Evolutionary conservation across 805 yeast genomes (phyloP).

Genomic region (Allodekkera sacchari): DNA sequence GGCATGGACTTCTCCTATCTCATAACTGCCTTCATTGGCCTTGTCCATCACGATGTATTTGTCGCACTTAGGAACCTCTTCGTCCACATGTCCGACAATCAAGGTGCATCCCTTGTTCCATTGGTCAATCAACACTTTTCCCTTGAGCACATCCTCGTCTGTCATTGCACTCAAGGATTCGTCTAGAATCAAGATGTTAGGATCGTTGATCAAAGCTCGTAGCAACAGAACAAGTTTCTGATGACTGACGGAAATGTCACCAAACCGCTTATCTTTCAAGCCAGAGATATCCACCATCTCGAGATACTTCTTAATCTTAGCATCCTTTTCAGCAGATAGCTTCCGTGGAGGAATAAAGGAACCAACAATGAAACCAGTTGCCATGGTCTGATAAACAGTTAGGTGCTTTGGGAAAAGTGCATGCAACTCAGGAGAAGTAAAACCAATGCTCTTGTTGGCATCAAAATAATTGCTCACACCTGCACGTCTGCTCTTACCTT

Average conservation of each 20-base stretch:
- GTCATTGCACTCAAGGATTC: slow-evolving; percentile 94
- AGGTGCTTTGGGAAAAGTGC: slow-evolving; percentile 63
- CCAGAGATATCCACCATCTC: slow-evolving; percentile 35
- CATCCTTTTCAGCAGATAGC: slow-evolving; percentile 29
- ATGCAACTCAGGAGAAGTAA: slow-evolving; percentile 88
- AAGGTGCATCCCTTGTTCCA: slow-evolving; percentile 63
- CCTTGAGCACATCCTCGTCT: slow-evolving; percentile 44
- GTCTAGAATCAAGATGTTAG: slow-evolving; percentile 73
- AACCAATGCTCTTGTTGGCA: slow-evolving; percentile 72
- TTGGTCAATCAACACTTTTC: slow-evolving; percentile 41
- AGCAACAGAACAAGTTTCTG: slow-evolving; percentile 74
- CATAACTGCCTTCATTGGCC: slow-evolving; percentile 23
- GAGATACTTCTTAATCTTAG: slow-evolving; percentile 36
- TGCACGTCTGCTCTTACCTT: slow-evolving; percentile 61
- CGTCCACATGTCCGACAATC: slow-evolving; percentile 73
- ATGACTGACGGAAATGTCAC: slow-evolving; percentile 52
- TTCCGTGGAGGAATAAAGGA: slow-evolving; percentile 43
- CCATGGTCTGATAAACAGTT: slow-evolving; percentile 47
- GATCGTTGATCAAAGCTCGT: slow-evolving; percentile 71
- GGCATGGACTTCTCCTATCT: slow-evolving; percentile 19
- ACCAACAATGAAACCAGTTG: slow-evolving; percentile 73
- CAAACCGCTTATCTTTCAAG: slow-evolving; percentile 34
- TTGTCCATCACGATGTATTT: slow-evolving; percentile 31
- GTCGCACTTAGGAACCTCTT: slow-evolving; percentile 73
- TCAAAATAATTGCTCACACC: slow-evolving; percentile 74